A percentile compares a stretch with the other conserved stretches of the same genome.
Evolutionary conservation across 2,329 filamentous ascomycete genomes (phyloP).

Genomic region (Anthostomella pinea): DNA sequence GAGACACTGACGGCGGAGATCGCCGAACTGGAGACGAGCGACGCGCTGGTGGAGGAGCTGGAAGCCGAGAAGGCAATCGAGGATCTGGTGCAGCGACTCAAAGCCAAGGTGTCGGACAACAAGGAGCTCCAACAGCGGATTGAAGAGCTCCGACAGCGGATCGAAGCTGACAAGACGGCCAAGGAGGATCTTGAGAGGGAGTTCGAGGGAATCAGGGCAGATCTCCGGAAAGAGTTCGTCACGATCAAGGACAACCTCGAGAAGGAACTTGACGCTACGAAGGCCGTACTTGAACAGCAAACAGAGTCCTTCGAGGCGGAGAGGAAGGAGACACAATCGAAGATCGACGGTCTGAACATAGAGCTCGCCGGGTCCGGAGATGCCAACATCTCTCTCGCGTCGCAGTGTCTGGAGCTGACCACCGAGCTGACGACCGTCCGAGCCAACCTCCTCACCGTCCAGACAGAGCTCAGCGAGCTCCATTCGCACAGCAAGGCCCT

Average conservation of each 20-base stretch:
- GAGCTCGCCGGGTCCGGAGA: slow-evolving; percentile 29
- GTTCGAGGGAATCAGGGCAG: slow-evolving; percentile 14
- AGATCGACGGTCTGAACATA: slow-evolving; percentile 23
- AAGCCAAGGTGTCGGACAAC: slow-evolving; percentile 1
- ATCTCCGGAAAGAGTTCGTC: slow-evolving; percentile 12
- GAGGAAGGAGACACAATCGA: slow-evolving; percentile 23
- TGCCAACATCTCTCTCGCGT: slow-evolving; percentile 28
- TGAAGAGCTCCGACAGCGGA: slow-evolving; percentile 1
- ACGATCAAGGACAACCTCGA: slow-evolving; percentile 12
- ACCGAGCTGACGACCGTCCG: slow-evolving; percentile 18
- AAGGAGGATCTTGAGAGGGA: slow-evolving; percentile 17
- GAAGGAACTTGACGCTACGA: slow-evolving; percentile 15
- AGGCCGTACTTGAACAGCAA: slow-evolving; percentile 16
- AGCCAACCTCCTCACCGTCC: slow-evolving; percentile 19
- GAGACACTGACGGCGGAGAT: slow-evolving; percentile 26
- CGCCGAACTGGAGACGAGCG: slow-evolving; percentile 19
- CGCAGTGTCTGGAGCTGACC: slow-evolving; percentile 23
- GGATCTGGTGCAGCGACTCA: slow-evolving; percentile 1
- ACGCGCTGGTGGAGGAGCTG: slow-evolving; percentile 13
- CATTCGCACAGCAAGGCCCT: slow-evolving; percentile 21
- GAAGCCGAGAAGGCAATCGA: slow-evolving; percentile 14
- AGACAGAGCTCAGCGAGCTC: slow-evolving; percentile 22
- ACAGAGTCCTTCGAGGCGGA: slow-evolving; percentile 16
- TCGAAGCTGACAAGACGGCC: slow-evolving; percentile 6
- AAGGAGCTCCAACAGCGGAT: slow-evolving; percentile 11